Base-by-base conservation (phyloP, 1,284 basidiomycete genomes). In the Athelia sp. region DNA sequence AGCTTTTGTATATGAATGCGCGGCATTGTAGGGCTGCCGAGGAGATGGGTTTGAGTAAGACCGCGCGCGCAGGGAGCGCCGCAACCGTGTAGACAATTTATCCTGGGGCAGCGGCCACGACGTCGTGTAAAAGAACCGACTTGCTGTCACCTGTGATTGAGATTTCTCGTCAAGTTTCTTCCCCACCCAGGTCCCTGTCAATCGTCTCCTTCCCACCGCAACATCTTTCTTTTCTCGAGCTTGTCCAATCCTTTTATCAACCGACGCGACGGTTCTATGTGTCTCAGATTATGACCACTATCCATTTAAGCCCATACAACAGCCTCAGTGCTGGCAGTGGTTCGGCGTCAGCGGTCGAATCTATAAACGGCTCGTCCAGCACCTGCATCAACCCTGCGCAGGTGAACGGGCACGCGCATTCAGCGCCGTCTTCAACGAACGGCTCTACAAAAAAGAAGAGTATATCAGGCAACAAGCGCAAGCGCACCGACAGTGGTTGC, bases 391-490 rank as follows among this genome's bases (percentile, higher is more conserved):
- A 63, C 56, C 61, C 65, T 43, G 56, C 67, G 43, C 62, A 68
- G 19, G 64, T 63, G 62, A 64, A 63, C n/a, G n/a, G 19, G 53
- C 64, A 60, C 43, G 55, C 63, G 9, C 63, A 69, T 51, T 64
- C 70, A 14, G 71, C 69, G 14, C 70, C 72, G 43, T 68, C 67
- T 4, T 59, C 67, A 11, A 58, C 58, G 59, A 23, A 62, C 56
- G 53, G 56, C 34, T 32, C 55, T 26, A 53, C 60, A 49, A 68
- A 69, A 62, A 71, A 71, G 61, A 73, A 68, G 50, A 50, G 56
- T 65, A n/a, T 55, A 66, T 24, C 56, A 58, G 58, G 58, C 58
- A 32, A 26, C 42, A 75, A 75, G 56, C 69, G 73, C 52, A 75
- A 72, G 58, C 72, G 73, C 54, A 70, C 68, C 26, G 68, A 70